Conservation (phyloP, 192 early-diverging fungal genomes). For the Backusella westeae region DNA sequence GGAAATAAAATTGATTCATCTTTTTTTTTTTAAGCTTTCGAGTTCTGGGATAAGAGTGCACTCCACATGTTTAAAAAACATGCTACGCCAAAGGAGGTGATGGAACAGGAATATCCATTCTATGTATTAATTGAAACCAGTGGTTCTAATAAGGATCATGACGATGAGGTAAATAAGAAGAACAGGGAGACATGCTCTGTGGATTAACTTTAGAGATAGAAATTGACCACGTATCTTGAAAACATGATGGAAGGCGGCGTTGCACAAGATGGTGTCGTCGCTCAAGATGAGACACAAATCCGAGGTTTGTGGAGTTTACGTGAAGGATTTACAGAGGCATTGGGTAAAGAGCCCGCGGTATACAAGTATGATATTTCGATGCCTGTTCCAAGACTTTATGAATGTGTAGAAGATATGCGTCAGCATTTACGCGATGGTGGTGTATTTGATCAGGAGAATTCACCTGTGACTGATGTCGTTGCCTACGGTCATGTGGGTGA, state of each 20-base stretch:
- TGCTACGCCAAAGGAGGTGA: conserved; percentile 61
- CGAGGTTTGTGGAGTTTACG: conserved; percentile 85
- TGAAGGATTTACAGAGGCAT: conserved; percentile 93
- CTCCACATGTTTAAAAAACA: conserved; percentile 78
- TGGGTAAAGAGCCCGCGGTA: conserved; percentile 80
- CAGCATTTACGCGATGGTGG: conserved; percentile 55
- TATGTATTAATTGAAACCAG: conserved; percentile 94
- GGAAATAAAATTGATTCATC: neutral
- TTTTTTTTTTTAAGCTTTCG: conserved; percentile 63
- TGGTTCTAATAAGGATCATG: conserved; percentile 92
- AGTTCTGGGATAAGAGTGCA: conserved; percentile 89
- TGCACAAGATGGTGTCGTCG: conserved; percentile 85
- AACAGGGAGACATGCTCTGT: neutral
- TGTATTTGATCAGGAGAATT: conserved; percentile 53
- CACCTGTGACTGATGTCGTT: conserved; percentile 69
- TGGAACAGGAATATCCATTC: conserved; percentile 71
- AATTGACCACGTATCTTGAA: conserved; percentile 76
- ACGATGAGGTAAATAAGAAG: conserved; percentile 63
- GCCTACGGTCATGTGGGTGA: conserved; percentile 98
- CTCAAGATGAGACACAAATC: conserved; percentile 86
- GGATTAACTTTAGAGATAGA: conserved; percentile 35
- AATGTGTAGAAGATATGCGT: conserved; percentile 81
- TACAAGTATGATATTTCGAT: conserved; percentile 98
- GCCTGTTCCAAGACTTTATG: conserved; percentile 83
- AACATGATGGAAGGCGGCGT: conserved; percentile 70